Percentiles rank a stretch among this genome's conserved stretches.
phyloP scores from a whole-genome alignment of 2,329 filamentous ascomycete species.

The Davidsoniella eucalypti region DNA sequence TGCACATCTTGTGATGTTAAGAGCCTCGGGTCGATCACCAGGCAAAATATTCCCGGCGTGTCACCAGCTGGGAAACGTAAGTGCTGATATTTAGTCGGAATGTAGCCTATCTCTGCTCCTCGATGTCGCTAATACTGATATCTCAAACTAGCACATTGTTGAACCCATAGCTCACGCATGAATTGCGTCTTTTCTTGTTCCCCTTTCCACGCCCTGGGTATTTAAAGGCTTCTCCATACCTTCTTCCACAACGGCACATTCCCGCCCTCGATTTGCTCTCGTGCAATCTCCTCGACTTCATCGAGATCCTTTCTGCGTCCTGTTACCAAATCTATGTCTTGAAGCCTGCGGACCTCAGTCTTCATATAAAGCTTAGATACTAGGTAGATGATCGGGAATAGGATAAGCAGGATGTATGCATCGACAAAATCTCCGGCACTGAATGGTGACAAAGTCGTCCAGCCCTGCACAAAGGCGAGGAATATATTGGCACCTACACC shows the following conservation, averaged over 20 bases:
- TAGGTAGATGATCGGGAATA: slow-evolving; percentile 41
- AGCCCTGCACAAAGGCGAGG: slow-evolving; percentile 43
- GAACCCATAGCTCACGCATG: too few relatives aligned
- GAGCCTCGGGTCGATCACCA: too few relatives aligned
- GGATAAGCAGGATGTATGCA: slow-evolving; percentile 43
- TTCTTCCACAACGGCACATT: slow-evolving; percentile 26
- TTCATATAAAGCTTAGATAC: slow-evolving; percentile 37
- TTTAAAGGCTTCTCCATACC: slow-evolving; percentile 26
- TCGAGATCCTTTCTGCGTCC: slow-evolving; percentile 40
- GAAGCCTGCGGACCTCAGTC: slow-evolving; percentile 31
- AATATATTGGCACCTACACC: slow-evolving; percentile 41
- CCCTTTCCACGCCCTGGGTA: too few relatives aligned
- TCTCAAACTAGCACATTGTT: too few relatives aligned
- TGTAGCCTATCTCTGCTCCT: too few relatives aligned
- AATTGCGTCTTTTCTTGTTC: too few relatives aligned
- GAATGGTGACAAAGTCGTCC: slow-evolving; percentile 43
- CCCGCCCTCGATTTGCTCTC: slow-evolving; percentile 15
- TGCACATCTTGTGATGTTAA: too few relatives aligned
- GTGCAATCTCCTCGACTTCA: slow-evolving; percentile 22
- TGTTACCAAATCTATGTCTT: slow-evolving; percentile 39
- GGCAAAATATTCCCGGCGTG: too few relatives aligned
- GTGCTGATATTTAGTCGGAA: too few relatives aligned
- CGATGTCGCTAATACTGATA: too few relatives aligned
- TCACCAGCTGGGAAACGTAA: too few relatives aligned
- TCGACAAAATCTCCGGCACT: slow-evolving; percentile 43